Base-by-base conservation (phyloP, 2,329 filamentous ascomycete genomes). In the Elsinoe arachidis region DNA sequence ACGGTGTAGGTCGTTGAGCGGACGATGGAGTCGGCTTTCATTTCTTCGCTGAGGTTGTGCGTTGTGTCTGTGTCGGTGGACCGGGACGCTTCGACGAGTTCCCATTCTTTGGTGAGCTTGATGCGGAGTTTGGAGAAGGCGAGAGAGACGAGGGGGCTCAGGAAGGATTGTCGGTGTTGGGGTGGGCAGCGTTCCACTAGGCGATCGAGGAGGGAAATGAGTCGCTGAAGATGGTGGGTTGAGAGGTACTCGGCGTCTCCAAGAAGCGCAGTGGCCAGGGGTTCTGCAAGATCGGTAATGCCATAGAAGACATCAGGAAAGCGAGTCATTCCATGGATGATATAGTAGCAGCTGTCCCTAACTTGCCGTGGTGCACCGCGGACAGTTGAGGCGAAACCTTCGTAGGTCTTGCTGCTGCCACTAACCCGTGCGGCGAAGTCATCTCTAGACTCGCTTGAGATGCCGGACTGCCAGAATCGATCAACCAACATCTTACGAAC, bases 391-490 rank as follows among this genome's bases (percentile, higher is more conserved):
- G 91, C 92, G 61, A 99, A 87, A 0, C 93, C 93, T 72, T 99
- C 93, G 58, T 96, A 82, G 0, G 90, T 96, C 39, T 81, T 82
- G 71, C 90, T 95, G 57, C 93, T 96, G 33, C 90, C 87, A 57
- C 90, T 84, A 1, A 99, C 92, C 39, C 89, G 83, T 33, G 90
- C 88, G 70, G 96, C 97, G 69, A 99, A 99, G 59, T 97, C 92
- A 61, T 97, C 93, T 69, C 93, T 90, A 65, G 89, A 97, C 23
- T 95, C 93, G 61, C 86, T 88, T 0, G 93, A 97, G 53, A 99
- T 99, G 9, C 93, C 93, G 5, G 91, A 90, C 76, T 99, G 93
- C 93, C 93, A 99, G 70, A 99, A 99, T 21, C 93, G 82, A 71
- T 99, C 93, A 12, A 90, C 95, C 19, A 99, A 75, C 17, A 97